A percentile compares a stretch with the other conserved stretches of the same genome.
These are phyloP conservation scores for Solanum pimpinellifolium DNA, from an alignment of 257 asterid genomes.

Conservation along the genomic window DNA sequence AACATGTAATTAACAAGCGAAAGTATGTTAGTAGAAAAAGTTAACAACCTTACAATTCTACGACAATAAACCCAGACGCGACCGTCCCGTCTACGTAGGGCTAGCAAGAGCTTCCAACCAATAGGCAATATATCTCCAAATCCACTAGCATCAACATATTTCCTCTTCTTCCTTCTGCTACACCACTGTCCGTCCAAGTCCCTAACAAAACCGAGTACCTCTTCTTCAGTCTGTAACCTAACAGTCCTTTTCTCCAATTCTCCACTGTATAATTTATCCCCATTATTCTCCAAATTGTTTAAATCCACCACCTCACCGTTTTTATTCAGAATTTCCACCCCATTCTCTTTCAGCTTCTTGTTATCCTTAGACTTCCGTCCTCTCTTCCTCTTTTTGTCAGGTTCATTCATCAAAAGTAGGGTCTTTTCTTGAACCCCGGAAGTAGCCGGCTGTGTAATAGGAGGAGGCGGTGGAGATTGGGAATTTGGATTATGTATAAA, in stretches of 20 bases:
- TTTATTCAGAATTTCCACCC: conserved; percentile 40
- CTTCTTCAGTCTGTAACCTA: conserved; percentile 66
- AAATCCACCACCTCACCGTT: conserved; percentile 60
- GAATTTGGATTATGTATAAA: conserved; percentile 42
- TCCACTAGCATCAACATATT: conserved; percentile 57
- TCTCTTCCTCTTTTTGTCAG: conserved; percentile 32
- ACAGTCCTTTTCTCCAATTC: conserved; percentile 55
- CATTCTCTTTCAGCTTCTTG: conserved; percentile 23
- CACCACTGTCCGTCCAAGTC: conserved; percentile 87
- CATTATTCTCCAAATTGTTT: conserved; percentile 41
- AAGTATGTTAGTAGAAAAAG: not conserved
- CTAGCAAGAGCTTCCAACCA: conserved; percentile 87
- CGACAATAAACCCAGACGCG: conserved; percentile 68
- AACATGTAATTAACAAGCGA: not conserved
- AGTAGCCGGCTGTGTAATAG: conserved; percentile 10
- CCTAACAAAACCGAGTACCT: conserved; percentile 44
- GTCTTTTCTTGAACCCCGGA: conserved; percentile 26
- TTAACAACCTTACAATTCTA: conserved; percentile 59
- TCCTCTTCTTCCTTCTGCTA: conserved; percentile 91
- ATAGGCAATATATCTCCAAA: conserved; percentile 58
- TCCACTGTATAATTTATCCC: conserved; percentile 51
- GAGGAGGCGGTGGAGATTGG: conserved; percentile 30
- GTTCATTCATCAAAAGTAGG: conserved; percentile 17
- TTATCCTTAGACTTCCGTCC: conserved; percentile 18
- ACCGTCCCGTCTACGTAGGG: conserved; percentile 62